Evolutionary conservation across 257 asterid species (phyloP).

Genomic region (Solanum phureja): DNA sequence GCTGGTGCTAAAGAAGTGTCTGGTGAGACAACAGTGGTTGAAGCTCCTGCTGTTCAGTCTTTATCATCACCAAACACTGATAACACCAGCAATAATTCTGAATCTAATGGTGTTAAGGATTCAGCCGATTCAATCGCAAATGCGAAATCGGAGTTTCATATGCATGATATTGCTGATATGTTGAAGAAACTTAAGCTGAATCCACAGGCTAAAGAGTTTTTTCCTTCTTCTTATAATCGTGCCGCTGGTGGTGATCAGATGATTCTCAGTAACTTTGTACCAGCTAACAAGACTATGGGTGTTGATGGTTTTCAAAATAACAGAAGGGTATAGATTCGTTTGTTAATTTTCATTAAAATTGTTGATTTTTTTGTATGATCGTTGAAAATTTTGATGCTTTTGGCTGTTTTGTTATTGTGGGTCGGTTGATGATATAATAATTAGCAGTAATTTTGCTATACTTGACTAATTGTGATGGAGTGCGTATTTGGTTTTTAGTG

Average conservation of each 20-base stretch:
- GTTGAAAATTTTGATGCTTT: neutral
- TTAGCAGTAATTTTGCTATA: neutral
- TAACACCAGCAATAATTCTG: constrained; percentile 5
- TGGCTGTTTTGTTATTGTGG: neutral
- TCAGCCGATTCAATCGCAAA: constrained; percentile 23
- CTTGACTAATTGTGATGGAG: neutral
- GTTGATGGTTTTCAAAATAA: neutral
- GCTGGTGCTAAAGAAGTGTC: constrained; percentile 67
- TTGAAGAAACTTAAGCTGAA: constrained; percentile 68
- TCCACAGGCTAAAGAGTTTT: constrained; percentile 86
- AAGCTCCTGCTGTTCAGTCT: constrained; percentile 34
- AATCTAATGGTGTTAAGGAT: constrained; percentile 30
- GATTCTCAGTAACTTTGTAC: constrained; percentile 31
- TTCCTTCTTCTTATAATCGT: constrained; percentile 54
- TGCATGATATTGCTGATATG: constrained; percentile 63
- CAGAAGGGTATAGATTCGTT: neutral
- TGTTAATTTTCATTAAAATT: neutral
- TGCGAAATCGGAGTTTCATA: constrained; percentile 41
- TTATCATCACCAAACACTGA: constrained; percentile 5
- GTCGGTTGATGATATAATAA: neutral
- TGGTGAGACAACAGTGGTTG: constrained; percentile 56
- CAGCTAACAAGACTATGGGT: neutral
- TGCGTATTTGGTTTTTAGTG: neutral
- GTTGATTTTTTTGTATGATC: neutral
- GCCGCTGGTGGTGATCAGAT: constrained; percentile 21